Evolutionary conservation across 192 early-diverging fungal species (phyloP).

Genomic region (Oehlia diaphana): DNA sequence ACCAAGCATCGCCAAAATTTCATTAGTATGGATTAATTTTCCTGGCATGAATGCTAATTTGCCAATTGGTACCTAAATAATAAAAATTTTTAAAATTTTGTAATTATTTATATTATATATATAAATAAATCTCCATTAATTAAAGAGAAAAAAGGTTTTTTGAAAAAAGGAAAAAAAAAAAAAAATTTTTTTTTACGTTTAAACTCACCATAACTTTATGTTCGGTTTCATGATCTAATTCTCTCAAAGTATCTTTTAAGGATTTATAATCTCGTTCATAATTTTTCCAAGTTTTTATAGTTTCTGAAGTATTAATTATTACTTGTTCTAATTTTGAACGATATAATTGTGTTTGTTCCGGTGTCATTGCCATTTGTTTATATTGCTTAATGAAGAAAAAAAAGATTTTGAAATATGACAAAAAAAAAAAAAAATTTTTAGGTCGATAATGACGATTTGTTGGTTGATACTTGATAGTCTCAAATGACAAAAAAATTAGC

Average conservation of each 20-base stretch:
- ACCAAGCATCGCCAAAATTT: slow-evolving; percentile 83
- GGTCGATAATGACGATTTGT: too few species aligned
- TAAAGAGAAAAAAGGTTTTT: background rate
- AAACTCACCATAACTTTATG: slow-evolving; percentile 56
- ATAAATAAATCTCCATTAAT: too few species aligned
- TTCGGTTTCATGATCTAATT: slow-evolving; percentile 47
- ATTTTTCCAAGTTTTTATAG: slow-evolving; percentile 52
- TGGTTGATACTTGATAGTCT: too few species aligned
- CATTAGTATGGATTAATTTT: slow-evolving; percentile 89
- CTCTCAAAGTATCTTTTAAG: slow-evolving; percentile 46
- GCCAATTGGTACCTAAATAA: slow-evolving; percentile 73
- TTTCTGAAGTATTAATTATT: slow-evolving; percentile 40
- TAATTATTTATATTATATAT: too few species aligned
- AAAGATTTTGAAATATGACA: too few species aligned
- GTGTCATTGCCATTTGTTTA: too few species aligned
- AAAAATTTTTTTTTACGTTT: background rate
- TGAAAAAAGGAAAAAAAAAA: background rate
- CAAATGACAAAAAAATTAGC: too few species aligned
- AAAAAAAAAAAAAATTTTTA: too few species aligned
- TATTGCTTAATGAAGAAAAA: too few species aligned
- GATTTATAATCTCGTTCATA: slow-evolving; percentile 59
- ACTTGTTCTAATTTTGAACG: slow-evolving; percentile 40
- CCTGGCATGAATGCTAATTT: slow-evolving; percentile 89
- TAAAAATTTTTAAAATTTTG: too few species aligned
- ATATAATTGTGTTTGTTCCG: background rate